Conservation (phyloP, 2,329 filamentous ascomycete genomes). For the Ascochyta fabae region DNA sequence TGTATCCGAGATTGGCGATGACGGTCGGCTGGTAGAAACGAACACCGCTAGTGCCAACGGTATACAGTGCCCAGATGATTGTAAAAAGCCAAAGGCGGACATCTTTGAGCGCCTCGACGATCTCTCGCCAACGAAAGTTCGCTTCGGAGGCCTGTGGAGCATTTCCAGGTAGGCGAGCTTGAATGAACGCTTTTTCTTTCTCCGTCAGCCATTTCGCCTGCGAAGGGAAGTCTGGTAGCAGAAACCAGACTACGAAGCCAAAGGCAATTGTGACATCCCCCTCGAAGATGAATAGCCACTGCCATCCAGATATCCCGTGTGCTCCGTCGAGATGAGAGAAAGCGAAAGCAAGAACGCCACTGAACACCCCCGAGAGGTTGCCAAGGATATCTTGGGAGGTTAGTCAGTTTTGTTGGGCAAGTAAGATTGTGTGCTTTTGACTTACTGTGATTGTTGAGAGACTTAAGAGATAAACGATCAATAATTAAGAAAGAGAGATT, state of each 20-base stretch:
- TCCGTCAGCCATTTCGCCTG: conserved; percentile 37
- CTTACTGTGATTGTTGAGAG: too few species aligned
- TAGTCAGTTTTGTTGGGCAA: background rate
- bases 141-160: conserved; percentile 49
- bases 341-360: conserved; percentile 60
- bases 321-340: conserved; percentile 66
- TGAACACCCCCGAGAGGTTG: conserved; percentile 64
- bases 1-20: conserved; percentile 25
- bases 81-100: conserved; percentile 59
- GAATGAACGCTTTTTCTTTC: conserved; percentile 57
- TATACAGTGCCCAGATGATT: conserved; percentile 54
- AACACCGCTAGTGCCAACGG: conserved; percentile 22
- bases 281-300: conserved; percentile 30
- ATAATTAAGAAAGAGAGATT: too few species aligned
- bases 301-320: conserved; percentile 54
- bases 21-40: conserved; percentile 38
- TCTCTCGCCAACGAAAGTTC: conserved; percentile 57
- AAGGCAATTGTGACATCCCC: conserved; percentile 22
- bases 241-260: conserved; percentile 18
- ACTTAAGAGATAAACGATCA: too few species aligned
- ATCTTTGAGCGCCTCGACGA: conserved; percentile 56
- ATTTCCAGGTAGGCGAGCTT: conserved; percentile 53
- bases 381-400: conserved; percentile 47
- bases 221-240: conserved; percentile 27
- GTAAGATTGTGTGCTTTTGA: background rate